A percentile compares a stretch with the other conserved stretches of the same genome.
Conservation (phyloP, 2,329 filamentous ascomycete genomes). For the Phaeosphaeriaceae sp. region DNA sequence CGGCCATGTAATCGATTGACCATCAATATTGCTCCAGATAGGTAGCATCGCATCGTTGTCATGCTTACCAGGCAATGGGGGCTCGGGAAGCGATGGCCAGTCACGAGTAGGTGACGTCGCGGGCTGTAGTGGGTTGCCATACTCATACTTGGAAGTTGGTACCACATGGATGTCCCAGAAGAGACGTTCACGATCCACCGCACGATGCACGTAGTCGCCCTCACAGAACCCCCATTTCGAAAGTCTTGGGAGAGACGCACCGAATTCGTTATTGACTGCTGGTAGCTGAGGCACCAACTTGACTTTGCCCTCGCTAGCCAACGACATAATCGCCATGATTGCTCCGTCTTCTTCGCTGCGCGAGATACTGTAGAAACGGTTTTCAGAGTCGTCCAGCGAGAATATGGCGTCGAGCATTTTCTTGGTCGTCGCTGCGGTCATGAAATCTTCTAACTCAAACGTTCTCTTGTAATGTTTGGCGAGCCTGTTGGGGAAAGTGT, state of each 20-base stretch:
- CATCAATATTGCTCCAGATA: constrained; percentile 76
- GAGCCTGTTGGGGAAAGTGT: constrained; percentile 68
- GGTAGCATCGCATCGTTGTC: constrained; percentile 62
- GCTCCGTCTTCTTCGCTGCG: constrained; percentile 68
- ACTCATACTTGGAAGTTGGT: constrained; percentile 66
- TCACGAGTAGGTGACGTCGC: constrained; percentile 41
- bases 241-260: constrained; percentile 49
- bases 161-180: constrained; percentile 68
- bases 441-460: constrained; percentile 47
- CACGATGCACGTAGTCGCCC: constrained; percentile 73
- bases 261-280: constrained; percentile 59
- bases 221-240: constrained; percentile 73
- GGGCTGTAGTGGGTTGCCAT: constrained; percentile 60
- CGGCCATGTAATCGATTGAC: constrained; percentile 59
- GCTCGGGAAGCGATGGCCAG: constrained; percentile 31
- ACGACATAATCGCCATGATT: constrained; percentile 70
- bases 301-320: constrained; percentile 67
- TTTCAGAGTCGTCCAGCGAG: constrained; percentile 21
- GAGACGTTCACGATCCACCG: constrained; percentile 70
- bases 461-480: constrained; percentile 64
- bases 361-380: constrained; percentile 55
- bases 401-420: constrained; percentile 65
- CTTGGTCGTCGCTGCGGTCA: constrained; percentile 68
- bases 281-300: constrained; percentile 62
- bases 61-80: constrained; percentile 36